Base-by-base conservation (phyloP, 371 early-diverging fungal species). In the Mortierella sp. region DNA sequence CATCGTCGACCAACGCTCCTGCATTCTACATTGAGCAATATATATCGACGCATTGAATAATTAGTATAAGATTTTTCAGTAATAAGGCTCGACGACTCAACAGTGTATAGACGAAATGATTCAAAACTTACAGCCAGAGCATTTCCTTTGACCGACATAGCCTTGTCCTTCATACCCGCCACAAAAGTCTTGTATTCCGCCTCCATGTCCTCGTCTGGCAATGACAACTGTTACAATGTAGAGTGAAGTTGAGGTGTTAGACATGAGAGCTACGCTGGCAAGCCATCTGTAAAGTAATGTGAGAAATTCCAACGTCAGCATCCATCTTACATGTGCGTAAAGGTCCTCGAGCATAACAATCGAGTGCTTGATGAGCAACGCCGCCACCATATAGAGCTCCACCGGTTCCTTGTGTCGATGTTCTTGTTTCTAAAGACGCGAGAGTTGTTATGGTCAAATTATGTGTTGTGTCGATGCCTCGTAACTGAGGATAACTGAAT, bases 261-360 rank as follows among this genome's bases (percentile, higher is more conserved):
- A 6, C n/a, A 31, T 5, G 28, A 50, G 3, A 34, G 16, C 9
- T 2, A 7, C 13, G 24, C 24, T 44, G 44, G 45, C 9, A 55
- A 21, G 21, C 31, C 14, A 19, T n/a, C 8, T 52, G 42, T 11
- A n/a, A 9, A 58, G 4, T 21, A 54, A 4, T 7, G 9, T 13
- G 42, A 3, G 24, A n/a, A 14, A 5, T 54, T 28, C 2, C 45
- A 34, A 38, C 3, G 42, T 16, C 10, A 24, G 24, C 24, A 9
- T 19, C 16, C 2, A 14, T 34, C 63, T 77, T 81, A 81, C 81
- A 90, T 96, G 92, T 38, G 96, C 93, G 76, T 95, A 93, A 14
- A 98, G 72, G 76, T 96, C 96, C n/a, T 90, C 90, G 8, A 97
- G 84, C 1, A 81, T 74, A 19, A 98, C 89, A 38, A 98, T 74